Evolutionary conservation across 75 land plant genomes (phyloP).

Genomic region (Azolla pinnata): DNA sequence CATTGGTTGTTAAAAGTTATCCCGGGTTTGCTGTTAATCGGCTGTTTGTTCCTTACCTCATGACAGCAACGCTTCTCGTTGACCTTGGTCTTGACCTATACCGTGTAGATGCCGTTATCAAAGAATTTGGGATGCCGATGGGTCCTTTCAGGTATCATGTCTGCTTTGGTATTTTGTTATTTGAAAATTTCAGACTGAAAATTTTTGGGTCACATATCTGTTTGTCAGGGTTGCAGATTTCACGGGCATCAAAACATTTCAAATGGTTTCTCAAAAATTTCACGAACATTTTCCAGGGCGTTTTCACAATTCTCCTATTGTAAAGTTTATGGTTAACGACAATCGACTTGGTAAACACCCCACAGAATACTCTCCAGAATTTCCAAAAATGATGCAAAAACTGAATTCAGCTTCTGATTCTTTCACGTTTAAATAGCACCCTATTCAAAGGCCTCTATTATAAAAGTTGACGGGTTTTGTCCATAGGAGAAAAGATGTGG

Average conservation of each 20-base stretch:
- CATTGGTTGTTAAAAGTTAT: conserved; percentile 34
- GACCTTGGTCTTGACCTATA: conserved; percentile 35
- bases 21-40: conserved; percentile 45
- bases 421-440: too few relatives aligned
- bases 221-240: background rate
- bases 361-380: too few relatives aligned
- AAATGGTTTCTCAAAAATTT: background rate
- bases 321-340: too few relatives aligned
- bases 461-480: too few relatives aligned
- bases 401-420: too few relatives aligned
- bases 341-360: too few relatives aligned
- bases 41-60: conserved; percentile 34
- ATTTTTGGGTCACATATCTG: too few relatives aligned
- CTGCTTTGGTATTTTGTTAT: too few relatives aligned
- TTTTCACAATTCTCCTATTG: background rate
- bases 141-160: conserved; percentile 32
- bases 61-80: conserved; percentile 23
- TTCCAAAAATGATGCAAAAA: too few relatives aligned
- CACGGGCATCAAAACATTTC: conserved; percentile 1
- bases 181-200: too few relatives aligned
- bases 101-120: conserved; percentile 30
- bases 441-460: too few relatives aligned
- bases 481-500: too few relatives aligned
- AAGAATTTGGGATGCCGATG: conserved; percentile 44
- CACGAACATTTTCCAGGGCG: background rate